Base-by-base conservation (phyloP, 306 rosid genomes). In the Astragalus membranaceus region DNA sequence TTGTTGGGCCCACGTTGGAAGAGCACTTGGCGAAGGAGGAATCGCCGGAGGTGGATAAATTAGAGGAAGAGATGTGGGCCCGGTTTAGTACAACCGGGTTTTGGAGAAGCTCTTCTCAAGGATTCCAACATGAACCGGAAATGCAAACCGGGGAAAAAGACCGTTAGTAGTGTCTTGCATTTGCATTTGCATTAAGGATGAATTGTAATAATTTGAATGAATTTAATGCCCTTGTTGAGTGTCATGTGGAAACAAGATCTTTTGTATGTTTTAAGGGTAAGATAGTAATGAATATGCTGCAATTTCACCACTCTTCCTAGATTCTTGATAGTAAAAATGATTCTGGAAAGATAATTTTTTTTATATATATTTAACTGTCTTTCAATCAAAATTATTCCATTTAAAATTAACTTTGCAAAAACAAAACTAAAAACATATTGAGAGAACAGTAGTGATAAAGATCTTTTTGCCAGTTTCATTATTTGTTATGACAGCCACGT, bases 1-100 rank as follows among this genome's bases (percentile, higher is more conserved):
- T 0, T 4, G 68, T 9, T 6, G 60, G 16, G 35, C 53, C 71
- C 39, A 67, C 46, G 0, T 39, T 72, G 9, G 84, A 76, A 42
- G 75, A 76, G 7, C 67, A 66, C 0, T 8, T 65, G 11, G 10
- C 48, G 8, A 0, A 55, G 8, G 64, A 72, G 8, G 57, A 72
- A 16, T 0, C 0, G 2, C 6, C 13, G 8, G 77, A 44, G 26
- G 55, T 7, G 10, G 72, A 20, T 0, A 72, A 64, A 13, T 16
- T 72, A 60, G 96, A 89, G 65, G 72, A 82, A 44, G 86, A 88
- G 49, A 79, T 84, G 89, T 81, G 88, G 92, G 89, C 81, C 69
- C 74, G 60, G 30, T 85, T 90, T 17, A 36, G 58, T 50, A 81
- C 58, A 2, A 56, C 75, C 10, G 98, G 98, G 0, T 93, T 93